Base-by-base conservation (phyloP, 495 filamentous ascomycete genomes). In the Penicillium roqueforti region DNA sequence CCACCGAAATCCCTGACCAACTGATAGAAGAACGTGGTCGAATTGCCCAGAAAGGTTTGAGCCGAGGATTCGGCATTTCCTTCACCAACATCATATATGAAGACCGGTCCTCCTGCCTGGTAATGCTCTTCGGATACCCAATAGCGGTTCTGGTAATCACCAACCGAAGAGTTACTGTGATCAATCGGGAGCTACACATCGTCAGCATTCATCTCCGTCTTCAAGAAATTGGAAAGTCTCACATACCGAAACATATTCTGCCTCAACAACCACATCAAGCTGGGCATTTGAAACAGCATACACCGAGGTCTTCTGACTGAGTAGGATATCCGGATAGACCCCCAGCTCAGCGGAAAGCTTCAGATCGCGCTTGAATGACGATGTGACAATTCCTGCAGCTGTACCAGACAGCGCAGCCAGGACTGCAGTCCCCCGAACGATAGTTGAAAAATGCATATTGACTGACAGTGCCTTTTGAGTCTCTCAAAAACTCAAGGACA, bases 11-110 rank as follows among this genome's bases (percentile, higher is more conserved):
- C 68, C 37, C 72, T 50, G 19, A 83, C 60, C 36, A 79, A 54
- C 28, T 68, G 52, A 13, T 59, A 63, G 42, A 82, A 76, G 51
- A 78, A 75, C 1, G 70, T 71, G n/a, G 56, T 49, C 1, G 60
- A 56, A 29, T 73, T 74, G 22, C 66, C 69, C 41, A 83, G 56
- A 44, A 69, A 59, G 5, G 42, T 22, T 34, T 59, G 41, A 10
- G 65, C 66, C 4, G 58, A 36, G 0, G 16, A 26, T 38, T 71
- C 66, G 2, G 71, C 80, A 37, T 60, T 52, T 0, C 65, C 41
- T 59, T 83, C 80, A 8, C 80, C 80, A 6, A 59, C 71, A 62
- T 82, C 80, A 36, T 76, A 80, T 4, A 83, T 51, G 43, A 84
- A 70, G 13, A 84, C 70, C 0, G 81, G 81, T 0, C 76, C 78